Percentiles rank a stretch among this genome's conserved stretches.
phyloP scores from a whole-genome alignment of 768 basidiomycete genomes.

The Suillus americanus region DNA sequence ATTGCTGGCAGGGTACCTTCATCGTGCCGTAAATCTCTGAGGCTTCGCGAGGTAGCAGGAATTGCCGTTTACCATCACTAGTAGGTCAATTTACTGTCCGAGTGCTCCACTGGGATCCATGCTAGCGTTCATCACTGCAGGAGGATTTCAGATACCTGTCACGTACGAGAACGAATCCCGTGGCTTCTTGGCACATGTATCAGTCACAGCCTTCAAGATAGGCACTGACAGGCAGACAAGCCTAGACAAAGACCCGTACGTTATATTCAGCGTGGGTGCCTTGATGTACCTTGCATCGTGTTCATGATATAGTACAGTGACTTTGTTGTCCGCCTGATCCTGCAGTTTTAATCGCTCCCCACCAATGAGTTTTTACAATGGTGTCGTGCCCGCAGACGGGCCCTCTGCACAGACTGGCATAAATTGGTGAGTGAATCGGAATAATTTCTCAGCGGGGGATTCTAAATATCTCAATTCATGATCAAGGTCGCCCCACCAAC shows the following conservation, averaged over 20 bases:
- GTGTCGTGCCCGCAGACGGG: neutral
- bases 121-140: neutral
- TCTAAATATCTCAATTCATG: neutral
- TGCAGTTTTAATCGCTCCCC: neutral
- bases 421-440: neutral
- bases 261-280: neutral
- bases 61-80: neutral
- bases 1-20: neutral
- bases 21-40: neutral
- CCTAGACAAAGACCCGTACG: neutral
- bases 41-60: neutral
- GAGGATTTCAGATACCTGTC: neutral
- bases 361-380: neutral
- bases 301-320: neutral
- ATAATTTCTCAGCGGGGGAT: neutral
- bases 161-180: neutral
- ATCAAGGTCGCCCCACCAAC: neutral
- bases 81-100: neutral
- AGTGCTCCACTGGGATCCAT: neutral
- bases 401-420: neutral
- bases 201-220: neutral
- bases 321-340: too few relatives aligned
- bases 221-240: neutral
- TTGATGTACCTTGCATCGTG: neutral
- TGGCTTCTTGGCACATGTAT: neutral